Conservation (phyloP, 2,329 filamentous ascomycete genomes). For the Elsinoe perseae region DNA sequence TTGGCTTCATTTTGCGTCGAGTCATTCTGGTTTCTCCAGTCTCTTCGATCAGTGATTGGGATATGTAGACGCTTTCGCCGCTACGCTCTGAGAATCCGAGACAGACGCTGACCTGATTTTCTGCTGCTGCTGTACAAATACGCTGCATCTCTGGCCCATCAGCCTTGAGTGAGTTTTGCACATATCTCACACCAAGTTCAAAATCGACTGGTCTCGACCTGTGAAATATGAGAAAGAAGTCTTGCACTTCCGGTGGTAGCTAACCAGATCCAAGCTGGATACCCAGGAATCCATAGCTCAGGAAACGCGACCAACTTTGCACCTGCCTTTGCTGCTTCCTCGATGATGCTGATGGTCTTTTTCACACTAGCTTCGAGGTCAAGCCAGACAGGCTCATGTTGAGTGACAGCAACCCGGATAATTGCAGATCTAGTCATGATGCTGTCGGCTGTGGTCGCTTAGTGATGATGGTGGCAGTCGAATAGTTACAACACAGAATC, state of each 20-base stretch:
- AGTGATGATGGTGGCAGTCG: too few relatives aligned
- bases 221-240: background rate
- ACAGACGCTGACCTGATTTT: constrained; percentile 30
- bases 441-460: too few relatives aligned
- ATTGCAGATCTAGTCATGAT: background rate
- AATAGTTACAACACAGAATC: too few relatives aligned
- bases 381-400: constrained; percentile 55
- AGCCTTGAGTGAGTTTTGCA: constrained; percentile 37
- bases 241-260: constrained; percentile 11
- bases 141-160: constrained; percentile 37
- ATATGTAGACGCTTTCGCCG: constrained; percentile 35
- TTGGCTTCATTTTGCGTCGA: constrained; percentile 37
- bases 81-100: constrained; percentile 36
- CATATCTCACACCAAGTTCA: constrained; percentile 35
- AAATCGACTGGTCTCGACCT: constrained; percentile 38
- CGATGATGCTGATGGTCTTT: constrained; percentile 52
- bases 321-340: constrained; percentile 46
- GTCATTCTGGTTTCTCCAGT: constrained; percentile 32
- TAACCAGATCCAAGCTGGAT: constrained; percentile 42
- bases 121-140: constrained; percentile 33
- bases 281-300: constrained; percentile 41
- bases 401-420: constrained; percentile 42
- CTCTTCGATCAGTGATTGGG: constrained; percentile 33
- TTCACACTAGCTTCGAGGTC: constrained; percentile 47
- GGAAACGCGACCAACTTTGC: constrained; percentile 48